Percentiles rank a stretch among this genome's conserved stretches.
phyloP scores from a whole-genome alignment of 2,329 filamentous ascomycete species.

The Aspergillus felis region DNA sequence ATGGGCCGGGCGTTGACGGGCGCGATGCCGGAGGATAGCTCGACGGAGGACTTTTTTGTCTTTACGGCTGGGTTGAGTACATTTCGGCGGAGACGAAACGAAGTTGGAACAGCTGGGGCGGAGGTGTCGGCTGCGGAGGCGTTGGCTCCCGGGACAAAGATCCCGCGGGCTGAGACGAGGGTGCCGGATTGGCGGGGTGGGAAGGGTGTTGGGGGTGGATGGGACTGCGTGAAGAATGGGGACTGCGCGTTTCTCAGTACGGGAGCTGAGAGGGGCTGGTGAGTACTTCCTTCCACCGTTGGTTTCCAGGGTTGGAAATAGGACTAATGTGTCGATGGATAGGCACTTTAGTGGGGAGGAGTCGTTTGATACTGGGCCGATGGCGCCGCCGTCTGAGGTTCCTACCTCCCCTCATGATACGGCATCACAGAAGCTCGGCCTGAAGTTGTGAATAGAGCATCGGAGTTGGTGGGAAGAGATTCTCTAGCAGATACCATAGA shows the following conservation, averaged over 20 bases:
- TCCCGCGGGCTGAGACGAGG: slow-evolving; percentile 15
- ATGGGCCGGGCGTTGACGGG: slow-evolving; percentile 81
- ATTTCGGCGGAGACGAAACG: slow-evolving; percentile 47
- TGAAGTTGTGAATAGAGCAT: slow-evolving; percentile 18
- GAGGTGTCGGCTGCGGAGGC: background rate
- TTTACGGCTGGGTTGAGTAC: slow-evolving; percentile 78
- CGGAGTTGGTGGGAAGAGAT: background rate
- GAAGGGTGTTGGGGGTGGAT: slow-evolving; percentile 67
- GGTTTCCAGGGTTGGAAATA: slow-evolving; percentile 7
- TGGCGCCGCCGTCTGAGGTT: slow-evolving; percentile 21
- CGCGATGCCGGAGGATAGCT: slow-evolving; percentile 64
- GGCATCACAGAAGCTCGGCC: slow-evolving; percentile 1
- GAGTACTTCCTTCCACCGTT: slow-evolving; percentile 32
- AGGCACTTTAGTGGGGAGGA: slow-evolving; percentile 48
- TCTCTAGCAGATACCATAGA: background rate
- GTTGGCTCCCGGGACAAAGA: slow-evolving; percentile 28
- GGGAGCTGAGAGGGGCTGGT: slow-evolving; percentile 89
- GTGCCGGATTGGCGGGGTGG: slow-evolving; percentile 54
- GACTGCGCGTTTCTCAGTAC: slow-evolving; percentile 77
- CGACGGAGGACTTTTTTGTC: slow-evolving; percentile 75
- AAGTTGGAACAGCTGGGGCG: slow-evolving; percentile 18
- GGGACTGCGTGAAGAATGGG: slow-evolving; percentile 75
- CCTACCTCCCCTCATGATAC: slow-evolving; percentile 6
- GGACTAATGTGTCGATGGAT: background rate
- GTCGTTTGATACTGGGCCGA: slow-evolving; percentile 39